These are phyloP conservation scores for Aspergillus diversus DNA, from an alignment of 495 filamentous ascomycete species.

Conservation along the genomic window DNA sequence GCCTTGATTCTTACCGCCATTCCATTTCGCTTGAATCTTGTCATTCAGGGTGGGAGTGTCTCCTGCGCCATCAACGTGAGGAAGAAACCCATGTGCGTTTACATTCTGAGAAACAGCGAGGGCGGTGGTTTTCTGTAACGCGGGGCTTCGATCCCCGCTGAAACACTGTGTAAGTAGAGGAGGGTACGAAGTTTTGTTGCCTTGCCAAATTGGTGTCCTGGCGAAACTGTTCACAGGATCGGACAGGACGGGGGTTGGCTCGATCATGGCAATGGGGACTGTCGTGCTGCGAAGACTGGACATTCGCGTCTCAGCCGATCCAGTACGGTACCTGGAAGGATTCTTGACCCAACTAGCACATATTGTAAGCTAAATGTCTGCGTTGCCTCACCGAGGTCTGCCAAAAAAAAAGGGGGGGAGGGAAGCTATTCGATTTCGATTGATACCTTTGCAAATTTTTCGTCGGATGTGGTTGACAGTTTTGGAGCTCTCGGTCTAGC, in stretches of 20 bases:
- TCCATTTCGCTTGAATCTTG: background rate
- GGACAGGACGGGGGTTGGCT: conserved; percentile 1
- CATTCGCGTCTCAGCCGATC: background rate
- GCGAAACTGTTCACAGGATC: background rate
- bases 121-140: conserved; percentile 29
- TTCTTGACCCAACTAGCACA: background rate
- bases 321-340: background rate
- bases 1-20: conserved; percentile 5
- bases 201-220: background rate
- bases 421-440: background rate
- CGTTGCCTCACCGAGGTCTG: background rate
- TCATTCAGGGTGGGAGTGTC: conserved; percentile 18
- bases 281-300: background rate
- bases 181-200: conserved; percentile 11
- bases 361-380: background rate
- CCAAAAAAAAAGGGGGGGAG: too few species aligned
- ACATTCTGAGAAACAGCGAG: conserved; percentile 32
- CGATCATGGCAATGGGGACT: background rate
- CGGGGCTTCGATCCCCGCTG: conserved; percentile 23
- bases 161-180: conserved; percentile 24
- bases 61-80: conserved; percentile 31
- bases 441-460: background rate
- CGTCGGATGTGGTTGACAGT: background rate
- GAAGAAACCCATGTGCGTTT: conserved; percentile 37
- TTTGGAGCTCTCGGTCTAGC: background rate